These are phyloP conservation scores for Ascodesmis nigricans DNA, from an alignment of 495 filamentous ascomycete genomes.

Conservation along the genomic window DNA sequence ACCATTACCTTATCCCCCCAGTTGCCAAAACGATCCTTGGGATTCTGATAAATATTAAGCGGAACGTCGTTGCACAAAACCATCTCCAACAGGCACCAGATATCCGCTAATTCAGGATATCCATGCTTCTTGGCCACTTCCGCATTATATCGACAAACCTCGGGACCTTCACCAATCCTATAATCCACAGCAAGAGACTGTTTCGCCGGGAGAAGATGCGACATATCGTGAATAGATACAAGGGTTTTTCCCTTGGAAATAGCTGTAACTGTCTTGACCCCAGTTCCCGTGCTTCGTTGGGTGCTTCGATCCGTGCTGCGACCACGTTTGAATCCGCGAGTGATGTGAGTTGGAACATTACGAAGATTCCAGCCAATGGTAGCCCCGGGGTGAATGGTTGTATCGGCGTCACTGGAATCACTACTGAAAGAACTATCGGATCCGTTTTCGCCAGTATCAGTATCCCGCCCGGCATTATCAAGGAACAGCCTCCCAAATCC, in stretches of 20 bases:
- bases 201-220: constrained; percentile 51
- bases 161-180: constrained; percentile 51
- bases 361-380: constrained; percentile 15
- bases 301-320: constrained; percentile 20
- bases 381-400: constrained; percentile 6
- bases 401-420: constrained; percentile 19
- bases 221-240: constrained; percentile 48
- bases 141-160: constrained; percentile 67
- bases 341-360: constrained; percentile 10
- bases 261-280: constrained; percentile 13
- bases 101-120: constrained; percentile 48
- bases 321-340: constrained; percentile 9
- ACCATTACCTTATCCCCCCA: constrained; percentile 34
- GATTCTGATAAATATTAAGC: constrained; percentile 30
- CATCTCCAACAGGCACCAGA: constrained; percentile 63
- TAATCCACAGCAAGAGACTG: constrained; percentile 54
- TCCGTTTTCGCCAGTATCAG: constrained; percentile 29
- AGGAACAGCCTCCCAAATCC: constrained; percentile 62
- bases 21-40: neutral
- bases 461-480: constrained; percentile 25
- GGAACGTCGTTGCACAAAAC: constrained; percentile 57
- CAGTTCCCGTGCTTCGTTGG: constrained; percentile 19
- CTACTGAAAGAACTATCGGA: constrained; percentile 25
- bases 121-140: constrained; percentile 52
- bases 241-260: constrained; percentile 27